A percentile compares a stretch with the other conserved stretches of the same genome.
phyloP scores from a whole-genome alignment of 2,329 filamentous ascomycete species.

The Aspergillus ustus region DNA sequence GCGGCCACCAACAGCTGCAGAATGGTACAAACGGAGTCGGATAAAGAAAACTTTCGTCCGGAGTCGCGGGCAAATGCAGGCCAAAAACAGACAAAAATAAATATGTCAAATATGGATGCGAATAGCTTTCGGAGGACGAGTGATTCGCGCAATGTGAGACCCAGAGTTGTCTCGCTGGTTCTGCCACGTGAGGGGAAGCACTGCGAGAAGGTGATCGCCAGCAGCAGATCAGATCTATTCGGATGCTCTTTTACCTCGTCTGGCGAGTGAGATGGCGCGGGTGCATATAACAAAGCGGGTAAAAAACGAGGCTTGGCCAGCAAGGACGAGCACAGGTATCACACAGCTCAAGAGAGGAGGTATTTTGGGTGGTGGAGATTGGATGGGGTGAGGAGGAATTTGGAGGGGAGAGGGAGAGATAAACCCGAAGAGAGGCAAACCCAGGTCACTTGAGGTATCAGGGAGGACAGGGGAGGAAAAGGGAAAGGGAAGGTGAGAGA shows the following conservation, averaged over 20 bases:
- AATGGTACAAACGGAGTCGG: conserved; percentile 22
- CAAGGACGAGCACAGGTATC: conserved; percentile 34
- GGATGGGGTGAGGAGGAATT: neutral
- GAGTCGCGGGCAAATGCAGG: conserved; percentile 15
- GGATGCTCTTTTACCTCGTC: conserved; percentile 19
- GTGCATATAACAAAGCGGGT: conserved; percentile 19
- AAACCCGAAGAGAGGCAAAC: neutral
- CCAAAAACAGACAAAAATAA: conserved; percentile 17
- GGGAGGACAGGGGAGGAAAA: conserved; percentile 1
- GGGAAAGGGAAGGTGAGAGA: neutral
- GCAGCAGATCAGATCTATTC: conserved; percentile 16
- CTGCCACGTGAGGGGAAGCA: conserved; percentile 28
- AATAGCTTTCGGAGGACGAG: neutral
- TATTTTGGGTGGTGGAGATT: neutral
- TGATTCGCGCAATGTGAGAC: conserved; percentile 15
- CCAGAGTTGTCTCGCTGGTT: conserved; percentile 18
- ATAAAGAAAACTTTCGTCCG: conserved; percentile 19
- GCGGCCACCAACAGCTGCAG: conserved; percentile 25
- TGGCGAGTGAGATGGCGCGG: conserved; percentile 16
- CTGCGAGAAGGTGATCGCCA: conserved; percentile 19
- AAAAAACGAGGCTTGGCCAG: conserved; percentile 25
- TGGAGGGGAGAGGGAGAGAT: neutral
- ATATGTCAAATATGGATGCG: neutral
- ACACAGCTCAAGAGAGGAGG: conserved; percentile 8
- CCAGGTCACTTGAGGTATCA: neutral